Conservation (phyloP, 176 grass and related monocot species). For the Zea luxurians region DNA sequence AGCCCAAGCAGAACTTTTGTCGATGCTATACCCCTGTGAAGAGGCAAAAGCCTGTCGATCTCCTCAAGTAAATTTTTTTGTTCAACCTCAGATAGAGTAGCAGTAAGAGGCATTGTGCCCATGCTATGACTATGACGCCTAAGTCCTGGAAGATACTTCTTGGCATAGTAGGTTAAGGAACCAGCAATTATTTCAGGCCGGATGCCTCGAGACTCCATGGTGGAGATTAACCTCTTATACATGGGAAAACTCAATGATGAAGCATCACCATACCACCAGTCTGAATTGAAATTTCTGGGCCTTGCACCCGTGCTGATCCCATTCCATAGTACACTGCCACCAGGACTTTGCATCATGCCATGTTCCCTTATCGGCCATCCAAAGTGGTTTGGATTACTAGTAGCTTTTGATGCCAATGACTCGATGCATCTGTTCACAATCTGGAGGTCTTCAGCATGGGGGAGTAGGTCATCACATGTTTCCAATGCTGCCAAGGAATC, state of each 20-base stretch:
- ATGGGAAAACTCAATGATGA: conserved; percentile 65
- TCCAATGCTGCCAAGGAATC: conserved; percentile 69
- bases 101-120: conserved; percentile 35
- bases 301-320: conserved; percentile 87
- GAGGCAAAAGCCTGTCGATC: conserved; percentile 60
- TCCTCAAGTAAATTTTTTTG: conserved; percentile 84
- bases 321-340: conserved; percentile 86
- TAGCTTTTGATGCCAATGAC: conserved; percentile 75
- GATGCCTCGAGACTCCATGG: conserved; percentile 72
- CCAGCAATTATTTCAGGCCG: conserved; percentile 68
- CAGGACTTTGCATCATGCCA: conserved; percentile 78
- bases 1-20: conserved; percentile 77
- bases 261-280: conserved; percentile 93
- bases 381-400: conserved; percentile 78
- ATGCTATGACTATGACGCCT: conserved; percentile 69
- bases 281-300: conserved; percentile 75
- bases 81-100: conserved; percentile 63
- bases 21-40: conserved; percentile 64
- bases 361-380: conserved; percentile 76
- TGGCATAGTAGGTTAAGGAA: conserved; percentile 71
- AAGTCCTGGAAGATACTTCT: conserved; percentile 77
- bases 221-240: conserved; percentile 79
- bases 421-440: conserved; percentile 90
- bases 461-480: conserved; percentile 77
- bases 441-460: conserved; percentile 71